A percentile compares a stretch with the other conserved stretches of the same genome.
Conservation (phyloP, 2,329 filamentous ascomycete genomes). For the Phialophora tarda region DNA sequence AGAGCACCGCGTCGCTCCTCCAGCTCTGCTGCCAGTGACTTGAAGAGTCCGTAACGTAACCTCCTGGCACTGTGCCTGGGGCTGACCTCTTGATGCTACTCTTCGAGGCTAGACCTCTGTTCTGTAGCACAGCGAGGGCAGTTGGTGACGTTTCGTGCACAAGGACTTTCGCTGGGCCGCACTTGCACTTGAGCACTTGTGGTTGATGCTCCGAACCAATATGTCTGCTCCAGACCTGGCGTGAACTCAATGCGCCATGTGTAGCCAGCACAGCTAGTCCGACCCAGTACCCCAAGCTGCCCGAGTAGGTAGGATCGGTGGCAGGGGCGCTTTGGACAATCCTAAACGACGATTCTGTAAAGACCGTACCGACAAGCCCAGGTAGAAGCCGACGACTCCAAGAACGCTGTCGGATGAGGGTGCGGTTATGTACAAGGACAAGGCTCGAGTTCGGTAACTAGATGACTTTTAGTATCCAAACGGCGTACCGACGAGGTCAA, state of each 20-base stretch:
- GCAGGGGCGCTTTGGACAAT: not conserved
- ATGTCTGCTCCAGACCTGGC: not conserved
- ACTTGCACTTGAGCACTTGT: not conserved
- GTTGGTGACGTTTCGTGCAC: not conserved
- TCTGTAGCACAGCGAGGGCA: not conserved
- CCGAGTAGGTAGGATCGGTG: not conserved
- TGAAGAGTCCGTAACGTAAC: not conserved
- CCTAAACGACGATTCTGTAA: slow-evolving; percentile 5
- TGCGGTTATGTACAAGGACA: slow-evolving; percentile 22
- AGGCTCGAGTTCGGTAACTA: slow-evolving; percentile 6
- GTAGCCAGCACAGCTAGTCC: not conserved
- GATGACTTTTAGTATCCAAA: slow-evolving; percentile 12
- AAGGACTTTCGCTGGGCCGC: not conserved
- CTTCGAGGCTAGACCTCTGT: not conserved
- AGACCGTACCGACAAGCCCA: slow-evolving; percentile 19
- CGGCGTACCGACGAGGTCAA: not conserved
- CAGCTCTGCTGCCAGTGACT: not conserved
- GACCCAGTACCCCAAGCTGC: not conserved
- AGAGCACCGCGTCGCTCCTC: slow-evolving; percentile 3
- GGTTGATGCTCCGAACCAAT: not conserved
- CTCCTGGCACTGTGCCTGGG: not conserved
- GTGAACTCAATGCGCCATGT: slow-evolving; percentile 11
- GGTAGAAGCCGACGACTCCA: slow-evolving; percentile 4
- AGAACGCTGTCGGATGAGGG: slow-evolving; percentile 3
- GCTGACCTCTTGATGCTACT: not conserved